These are phyloP conservation scores for Apostasia shenzhenica DNA, from an alignment of 106 monocot species.

Conservation along the genomic window DNA sequence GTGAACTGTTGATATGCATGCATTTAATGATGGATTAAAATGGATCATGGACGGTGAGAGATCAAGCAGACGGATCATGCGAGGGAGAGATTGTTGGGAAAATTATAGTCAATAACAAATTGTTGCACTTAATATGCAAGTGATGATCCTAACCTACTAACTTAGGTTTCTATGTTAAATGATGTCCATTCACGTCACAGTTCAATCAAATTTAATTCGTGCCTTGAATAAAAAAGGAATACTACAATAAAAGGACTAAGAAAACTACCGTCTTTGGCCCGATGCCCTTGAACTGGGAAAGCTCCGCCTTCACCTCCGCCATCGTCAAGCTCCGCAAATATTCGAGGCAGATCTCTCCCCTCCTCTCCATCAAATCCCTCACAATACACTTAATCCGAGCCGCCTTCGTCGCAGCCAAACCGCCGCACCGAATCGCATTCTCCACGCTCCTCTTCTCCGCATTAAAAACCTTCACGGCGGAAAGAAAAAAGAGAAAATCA, in stretches of 20 bases:
- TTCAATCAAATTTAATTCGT: too few relatives aligned
- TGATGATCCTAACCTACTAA: too few relatives aligned
- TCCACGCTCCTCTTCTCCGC: conserved; percentile 43
- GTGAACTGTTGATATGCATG: too few relatives aligned
- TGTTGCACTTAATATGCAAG: too few relatives aligned
- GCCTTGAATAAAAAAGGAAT: too few relatives aligned
- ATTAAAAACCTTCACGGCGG: conserved; percentile 33
- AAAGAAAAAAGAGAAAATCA: background rate
- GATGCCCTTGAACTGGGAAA: conserved; percentile 74
- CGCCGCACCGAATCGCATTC: conserved; percentile 65
- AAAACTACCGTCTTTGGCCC: conserved; percentile 74
- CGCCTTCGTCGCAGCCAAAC: conserved; percentile 63
- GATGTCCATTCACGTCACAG: too few relatives aligned
- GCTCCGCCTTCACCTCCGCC: conserved; percentile 62
- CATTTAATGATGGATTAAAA: too few relatives aligned
- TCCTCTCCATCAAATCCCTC: conserved; percentile 36
- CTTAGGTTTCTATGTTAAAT: too few relatives aligned
- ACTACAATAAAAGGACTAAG: background rate
- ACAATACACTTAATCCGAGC: conserved; percentile 53
- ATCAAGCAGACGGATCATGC: too few relatives aligned
- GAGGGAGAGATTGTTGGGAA: too few relatives aligned
- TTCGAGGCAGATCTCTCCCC: conserved; percentile 42
- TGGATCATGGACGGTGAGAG: too few relatives aligned
- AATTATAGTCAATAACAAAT: too few relatives aligned
- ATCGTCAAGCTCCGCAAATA: conserved; percentile 53